These are phyloP conservation scores for Beauveria bassiana DNA, from an alignment of 2,329 filamentous ascomycete genomes.

Conservation along the genomic window DNA sequence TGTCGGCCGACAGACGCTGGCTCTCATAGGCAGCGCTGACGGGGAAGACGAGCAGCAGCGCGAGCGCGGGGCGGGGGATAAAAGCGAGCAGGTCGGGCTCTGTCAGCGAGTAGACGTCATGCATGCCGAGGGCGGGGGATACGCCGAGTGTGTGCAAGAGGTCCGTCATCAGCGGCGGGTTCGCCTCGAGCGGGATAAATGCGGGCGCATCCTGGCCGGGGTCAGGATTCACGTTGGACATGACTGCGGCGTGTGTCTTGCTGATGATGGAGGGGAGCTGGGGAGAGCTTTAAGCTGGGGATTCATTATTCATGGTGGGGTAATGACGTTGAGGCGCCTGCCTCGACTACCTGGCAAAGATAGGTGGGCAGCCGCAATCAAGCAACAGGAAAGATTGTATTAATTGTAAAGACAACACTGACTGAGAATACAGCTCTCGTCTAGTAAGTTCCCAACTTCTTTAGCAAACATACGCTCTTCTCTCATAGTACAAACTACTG, in stretches of 20 bases:
- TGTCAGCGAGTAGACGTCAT: conserved; percentile 87
- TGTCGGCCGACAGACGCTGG: conserved; percentile 68
- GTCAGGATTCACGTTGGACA: conserved; percentile 33
- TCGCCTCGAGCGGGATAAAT: conserved; percentile 60
- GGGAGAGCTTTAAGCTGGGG: not conserved
- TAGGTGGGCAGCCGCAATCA: not conserved
- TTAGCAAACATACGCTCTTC: not conserved
- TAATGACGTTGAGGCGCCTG: conserved; percentile 1
- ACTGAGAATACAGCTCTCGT: not conserved
- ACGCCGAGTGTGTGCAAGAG: conserved; percentile 81
- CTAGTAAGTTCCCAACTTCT: not conserved
- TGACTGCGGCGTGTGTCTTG: conserved; percentile 12
- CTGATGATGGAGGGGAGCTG: not conserved
- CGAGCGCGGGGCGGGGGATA: conserved; percentile 79
- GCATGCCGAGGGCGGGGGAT: conserved; percentile 65
- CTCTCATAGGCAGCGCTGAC: conserved; percentile 72
- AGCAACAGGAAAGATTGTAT: not conserved
- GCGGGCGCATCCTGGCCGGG: conserved; percentile 31
- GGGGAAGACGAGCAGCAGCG: conserved; percentile 88
- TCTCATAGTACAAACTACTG: not conserved
- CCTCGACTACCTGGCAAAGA: not conserved
- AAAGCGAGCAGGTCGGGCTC: conserved; percentile 79
- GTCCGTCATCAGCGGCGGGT: conserved; percentile 80
- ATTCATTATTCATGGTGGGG: conserved; percentile 10
- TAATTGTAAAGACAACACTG: not conserved